Percentiles rank a stretch among this genome's conserved stretches.
phyloP scores from a whole-genome alignment of 2,329 filamentous ascomycete genomes.

The Hymenoscyphus infarciens region DNA sequence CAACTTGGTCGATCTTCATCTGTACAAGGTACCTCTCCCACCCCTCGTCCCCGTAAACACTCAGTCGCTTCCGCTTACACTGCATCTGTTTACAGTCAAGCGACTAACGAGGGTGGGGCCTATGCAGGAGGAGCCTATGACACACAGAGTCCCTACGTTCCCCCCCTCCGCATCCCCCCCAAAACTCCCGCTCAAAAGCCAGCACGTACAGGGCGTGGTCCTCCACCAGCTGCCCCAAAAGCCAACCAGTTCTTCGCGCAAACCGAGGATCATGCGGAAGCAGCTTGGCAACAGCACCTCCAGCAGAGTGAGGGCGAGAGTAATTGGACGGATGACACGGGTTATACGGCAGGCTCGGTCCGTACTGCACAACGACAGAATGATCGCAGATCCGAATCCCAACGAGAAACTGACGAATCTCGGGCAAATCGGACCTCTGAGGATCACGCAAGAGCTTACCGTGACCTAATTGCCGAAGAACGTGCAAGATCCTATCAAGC shows the following conservation, averaged over 20 bases:
- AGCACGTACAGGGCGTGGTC: background rate
- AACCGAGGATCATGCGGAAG: background rate
- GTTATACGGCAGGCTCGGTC: background rate
- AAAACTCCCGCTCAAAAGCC: background rate
- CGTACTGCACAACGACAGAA: background rate
- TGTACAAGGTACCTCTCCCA: background rate
- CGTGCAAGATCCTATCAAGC: background rate
- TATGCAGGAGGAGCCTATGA: background rate
- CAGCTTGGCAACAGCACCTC: background rate
- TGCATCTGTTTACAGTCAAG: slow-evolving; percentile 11
- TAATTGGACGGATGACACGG: background rate
- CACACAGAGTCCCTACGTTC: background rate
- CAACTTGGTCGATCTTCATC: background rate
- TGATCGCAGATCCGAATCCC: too few species aligned
- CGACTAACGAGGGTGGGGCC: background rate
- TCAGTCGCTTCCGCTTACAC: slow-evolving; percentile 3
- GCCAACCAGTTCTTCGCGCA: background rate
- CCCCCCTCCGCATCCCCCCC: background rate
- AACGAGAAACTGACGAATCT: background rate
- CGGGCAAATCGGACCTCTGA: background rate
- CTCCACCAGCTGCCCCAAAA: background rate
- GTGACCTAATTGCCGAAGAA: too few species aligned
- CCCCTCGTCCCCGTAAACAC: background rate
- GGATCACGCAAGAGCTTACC: background rate
- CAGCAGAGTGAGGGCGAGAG: background rate